Evolutionary conservation across 2,329 filamentous ascomycete genomes (phyloP), one percentile per base, ranked within the genome.

Genomic region (Trichoderma aggressivum): DNA sequence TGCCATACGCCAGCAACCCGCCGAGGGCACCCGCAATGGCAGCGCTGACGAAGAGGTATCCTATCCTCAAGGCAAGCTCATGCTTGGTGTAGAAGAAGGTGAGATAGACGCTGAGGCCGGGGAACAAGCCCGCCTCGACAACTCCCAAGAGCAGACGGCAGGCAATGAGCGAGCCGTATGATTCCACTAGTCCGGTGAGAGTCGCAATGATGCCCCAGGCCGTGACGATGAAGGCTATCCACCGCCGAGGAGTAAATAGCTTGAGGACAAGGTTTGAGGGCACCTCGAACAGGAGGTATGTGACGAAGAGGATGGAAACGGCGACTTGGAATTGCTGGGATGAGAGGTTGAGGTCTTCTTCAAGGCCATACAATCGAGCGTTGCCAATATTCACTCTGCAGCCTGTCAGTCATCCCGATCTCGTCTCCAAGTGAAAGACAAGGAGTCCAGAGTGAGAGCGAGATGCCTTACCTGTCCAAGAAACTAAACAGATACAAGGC

Each of bases 1-100:
- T 92, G 1, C 86, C 91, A 73, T 91, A 94, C 0, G 92, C 92
- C 18, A 94, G 82, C 16, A 94, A 81, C 0, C 92, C 92, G 7
- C 92, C 92, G 28, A 89, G 86, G 1, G 90, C 92, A 3, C 92
- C 92, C 0, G 91, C 91, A 4, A 93, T 83, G 1, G 92, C 91
- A 1, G 91, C 87, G 56, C 86, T 88, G 64, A 91, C 89, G 77
- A 94, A 93, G 0, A 94, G 84, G 75, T 92, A 93, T 2, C 90
- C 91, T 3, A 93, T 89, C 3, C 92, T 88, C 55, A 93, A 81
- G 5, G 91, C 91, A 2, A 94, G 86, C 79, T 94, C 92, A 32
- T 86, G 85, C 76, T 91, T 91, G 60, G 89, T 91, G 81, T 94
- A 94, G 83, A 93, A 94, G 74, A 93, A 87, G 0, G 91, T 93